Percentiles rank a stretch among this genome's conserved stretches.
phyloP scores from a whole-genome alignment of 192 early-diverging fungal genomes.

The Helicostylum pulchrum region DNA sequence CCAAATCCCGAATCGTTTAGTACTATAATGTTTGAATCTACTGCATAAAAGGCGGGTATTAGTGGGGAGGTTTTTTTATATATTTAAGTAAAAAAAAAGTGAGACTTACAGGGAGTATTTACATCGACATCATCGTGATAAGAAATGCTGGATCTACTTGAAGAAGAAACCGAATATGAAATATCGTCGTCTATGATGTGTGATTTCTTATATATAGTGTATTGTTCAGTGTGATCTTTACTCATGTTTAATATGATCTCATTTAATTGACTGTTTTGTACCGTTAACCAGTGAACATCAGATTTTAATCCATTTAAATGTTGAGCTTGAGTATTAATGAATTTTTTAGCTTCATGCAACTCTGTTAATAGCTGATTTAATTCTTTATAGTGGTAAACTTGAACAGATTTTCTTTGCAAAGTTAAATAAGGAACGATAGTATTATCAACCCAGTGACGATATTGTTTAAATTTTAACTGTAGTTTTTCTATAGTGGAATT shows the following conservation, averaged over 20 bases:
- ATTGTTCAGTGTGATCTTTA: too few species aligned
- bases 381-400: neutral
- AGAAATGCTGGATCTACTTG: neutral
- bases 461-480: slow-evolving; percentile 10
- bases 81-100: too few species aligned
- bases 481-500: neutral
- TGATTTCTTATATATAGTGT: too few species aligned
- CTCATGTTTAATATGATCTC: too few species aligned
- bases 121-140: neutral
- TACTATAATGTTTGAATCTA: neutral
- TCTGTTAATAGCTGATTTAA: slow-evolving; percentile 4
- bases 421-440: too few species aligned
- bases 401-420: neutral
- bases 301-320: slow-evolving; percentile 18
- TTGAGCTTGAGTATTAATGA: slow-evolving; percentile 21
- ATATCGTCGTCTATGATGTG: neutral
- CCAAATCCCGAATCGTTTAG: neutral
- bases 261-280: neutral
- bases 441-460: neutral
- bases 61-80: too few species aligned
- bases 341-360: slow-evolving; percentile 18
- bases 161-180: neutral
- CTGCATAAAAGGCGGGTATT: too few species aligned
- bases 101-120: too few species aligned
- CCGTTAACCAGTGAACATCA: slow-evolving; percentile 19